These are phyloP conservation scores for Silene vulgaris DNA, from an alignment of 179 eudicot species.

Conservation along the genomic window DNA sequence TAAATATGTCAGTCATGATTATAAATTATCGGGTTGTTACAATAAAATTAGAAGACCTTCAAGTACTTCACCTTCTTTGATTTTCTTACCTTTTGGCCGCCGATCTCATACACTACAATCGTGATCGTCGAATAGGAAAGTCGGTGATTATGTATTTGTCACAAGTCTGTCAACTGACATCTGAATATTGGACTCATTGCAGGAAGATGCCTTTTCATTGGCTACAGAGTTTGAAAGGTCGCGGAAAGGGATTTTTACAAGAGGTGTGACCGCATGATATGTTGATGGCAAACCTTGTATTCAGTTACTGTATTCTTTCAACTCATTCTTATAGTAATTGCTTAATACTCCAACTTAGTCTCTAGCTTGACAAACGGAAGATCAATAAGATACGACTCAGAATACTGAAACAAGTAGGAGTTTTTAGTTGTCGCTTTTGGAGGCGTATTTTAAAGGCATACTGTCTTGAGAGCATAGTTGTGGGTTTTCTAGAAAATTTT, in stretches of 20 bases:
- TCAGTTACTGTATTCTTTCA: conserved; percentile 8
- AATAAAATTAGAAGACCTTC: no score
- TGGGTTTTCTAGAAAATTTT: background rate
- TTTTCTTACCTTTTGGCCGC: no score
- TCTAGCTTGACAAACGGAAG: background rate
- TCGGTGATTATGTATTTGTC: no score
- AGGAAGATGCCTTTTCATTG: conserved; percentile 21
- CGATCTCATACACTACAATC: no score
- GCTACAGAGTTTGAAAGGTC: conserved; percentile 11
- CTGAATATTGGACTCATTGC: background rate
- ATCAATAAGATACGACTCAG: background rate
- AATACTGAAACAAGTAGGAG: background rate
- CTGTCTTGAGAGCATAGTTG: background rate
- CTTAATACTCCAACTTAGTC: background rate
- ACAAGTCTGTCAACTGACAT: background rate
- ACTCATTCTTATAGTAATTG: background rate
- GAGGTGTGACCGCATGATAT: conserved; percentile 12
- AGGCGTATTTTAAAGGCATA: conserved; percentile 5
- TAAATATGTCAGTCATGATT: background rate
- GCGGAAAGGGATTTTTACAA: background rate
- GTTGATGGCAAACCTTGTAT: background rate
- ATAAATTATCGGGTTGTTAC: background rate
- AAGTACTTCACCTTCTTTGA: no score
- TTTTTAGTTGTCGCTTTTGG: background rate
- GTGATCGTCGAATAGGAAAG: no score